Evolutionary conservation across 129 eudicot species (phyloP), one percentile per base, ranked within the genome.

Genomic region (Heracleum sosnowskyi): DNA sequence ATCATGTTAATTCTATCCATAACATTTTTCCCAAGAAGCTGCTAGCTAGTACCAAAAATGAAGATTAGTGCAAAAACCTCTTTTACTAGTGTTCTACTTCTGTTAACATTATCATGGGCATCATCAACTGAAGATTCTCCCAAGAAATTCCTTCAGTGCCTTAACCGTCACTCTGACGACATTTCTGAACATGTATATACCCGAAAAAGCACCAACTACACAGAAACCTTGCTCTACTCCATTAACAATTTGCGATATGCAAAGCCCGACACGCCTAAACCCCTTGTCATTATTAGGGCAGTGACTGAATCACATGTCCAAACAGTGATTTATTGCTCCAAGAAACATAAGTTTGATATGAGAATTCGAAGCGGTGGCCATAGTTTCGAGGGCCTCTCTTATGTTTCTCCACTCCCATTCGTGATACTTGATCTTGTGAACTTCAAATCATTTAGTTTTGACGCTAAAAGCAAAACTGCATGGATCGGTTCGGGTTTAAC

Each of bases 341-440:
- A 66, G 37, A 66, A 28, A 66, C 28, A 66, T 34, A 24, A 66
- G 1, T 4, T 66, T 36, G 35, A 66, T 10, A 66, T 66, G 34
- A 24, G 37, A 34, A 34, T 66, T 66, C 72, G 72, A 12, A 26
- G 35, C 1, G 37, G 57, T 49, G 57, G 57, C 57, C 57, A 49
- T 49, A 49, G 57, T 49, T 49, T 49, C n/a, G 57, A 49, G 72
- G 72, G 72, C 26, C 72, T 66, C 28, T 66, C 72, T 66, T 66
- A 66, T 34, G 72, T 66, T 3, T 66, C 72, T 3, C 72, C 72
- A 1, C 34, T 57, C 29, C 31, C 13, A 7, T 57, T 57, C 31
- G 64, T 57, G 1, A 24, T 57, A 57, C 64, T 57, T n/a, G 64
- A 57, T 57, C 28, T 57, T 57, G 31, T 57, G 9, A 57, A 57